Percentiles rank a stretch among this genome's conserved stretches.
Conservation (phyloP, 495 filamentous ascomycete genomes). For the Penicillium cataractarum region DNA sequence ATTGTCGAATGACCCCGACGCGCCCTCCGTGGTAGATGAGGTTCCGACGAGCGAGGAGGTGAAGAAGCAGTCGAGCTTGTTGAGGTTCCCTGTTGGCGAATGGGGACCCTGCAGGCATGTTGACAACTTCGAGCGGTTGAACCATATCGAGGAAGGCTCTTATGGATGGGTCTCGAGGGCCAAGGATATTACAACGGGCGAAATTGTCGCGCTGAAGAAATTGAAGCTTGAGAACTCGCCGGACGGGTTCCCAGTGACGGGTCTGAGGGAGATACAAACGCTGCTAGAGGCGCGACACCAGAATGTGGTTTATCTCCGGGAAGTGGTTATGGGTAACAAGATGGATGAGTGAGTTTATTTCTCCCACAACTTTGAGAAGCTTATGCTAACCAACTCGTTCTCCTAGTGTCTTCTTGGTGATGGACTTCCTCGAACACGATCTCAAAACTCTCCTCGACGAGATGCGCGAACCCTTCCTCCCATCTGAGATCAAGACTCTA, state of each 20-base stretch:
- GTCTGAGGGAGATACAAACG: constrained; percentile 84
- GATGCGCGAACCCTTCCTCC: constrained; percentile 91
- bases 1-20: constrained; percentile 48
- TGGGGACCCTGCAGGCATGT: constrained; percentile 82
- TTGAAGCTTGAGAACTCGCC: constrained; percentile 86
- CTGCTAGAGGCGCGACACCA: constrained; percentile 65
- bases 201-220: constrained; percentile 91
- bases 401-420: constrained; percentile 85
- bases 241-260: constrained; percentile 91
- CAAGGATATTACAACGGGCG: constrained; percentile 74
- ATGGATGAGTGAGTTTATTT: constrained; percentile 67
- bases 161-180: constrained; percentile 95
- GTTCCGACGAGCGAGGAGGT: constrained; percentile 28
- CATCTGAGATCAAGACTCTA: constrained; percentile 91
- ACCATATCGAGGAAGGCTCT: constrained; percentile 95
- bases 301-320: constrained; percentile 78
- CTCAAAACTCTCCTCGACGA: constrained; percentile 91
- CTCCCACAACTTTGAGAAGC: neutral
- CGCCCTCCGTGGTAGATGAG: constrained; percentile 32
- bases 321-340: constrained; percentile 83
- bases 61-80: constrained; percentile 47
- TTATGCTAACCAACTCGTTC: constrained; percentile 19
- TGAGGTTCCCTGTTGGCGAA: constrained; percentile 69
- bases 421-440: constrained; percentile 98
- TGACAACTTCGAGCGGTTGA: constrained; percentile 87